Percentiles rank a stretch among this genome's conserved stretches.
Evolutionary conservation across 75 land plant genomes (phyloP).

Genomic region (Pinus tabuliformis): DNA sequence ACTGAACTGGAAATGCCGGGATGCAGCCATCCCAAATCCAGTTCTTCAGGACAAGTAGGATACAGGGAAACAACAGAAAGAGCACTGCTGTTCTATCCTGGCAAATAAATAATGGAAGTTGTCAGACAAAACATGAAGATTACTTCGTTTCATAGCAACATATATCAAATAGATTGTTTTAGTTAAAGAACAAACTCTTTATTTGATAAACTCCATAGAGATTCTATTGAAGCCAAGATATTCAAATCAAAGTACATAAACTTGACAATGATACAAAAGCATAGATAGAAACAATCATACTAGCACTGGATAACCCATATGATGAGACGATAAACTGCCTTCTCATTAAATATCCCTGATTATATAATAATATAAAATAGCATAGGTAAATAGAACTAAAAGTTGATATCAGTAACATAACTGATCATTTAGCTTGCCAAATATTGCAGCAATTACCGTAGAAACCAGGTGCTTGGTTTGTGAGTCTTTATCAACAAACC

Average conservation of each 20-base stretch:
- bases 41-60: slow-evolving; percentile 60
- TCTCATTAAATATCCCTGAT: not conserved
- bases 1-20: slow-evolving; percentile 89
- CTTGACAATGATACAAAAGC: not conserved
- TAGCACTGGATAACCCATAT: not conserved
- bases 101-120: not conserved
- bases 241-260: slow-evolving; percentile 1
- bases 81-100: slow-evolving; percentile 96
- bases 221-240: not conserved
- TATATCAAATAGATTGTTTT: not conserved
- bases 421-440: not conserved
- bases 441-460: not conserved
- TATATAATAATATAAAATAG: not conserved
- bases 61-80: slow-evolving; percentile 81
- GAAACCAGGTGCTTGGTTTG: not conserved
- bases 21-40: slow-evolving; percentile 90
- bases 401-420: not conserved
- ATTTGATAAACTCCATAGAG: not conserved
- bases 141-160: not conserved
- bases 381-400: not conserved
- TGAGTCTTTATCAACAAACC: not conserved
- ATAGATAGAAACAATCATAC: not conserved
- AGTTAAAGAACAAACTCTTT: not conserved
- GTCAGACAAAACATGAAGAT: not conserved
- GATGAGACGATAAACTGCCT: not conserved